Conservation (phyloP, 257 asterid genomes). For the Solanum infundibuliforme region DNA sequence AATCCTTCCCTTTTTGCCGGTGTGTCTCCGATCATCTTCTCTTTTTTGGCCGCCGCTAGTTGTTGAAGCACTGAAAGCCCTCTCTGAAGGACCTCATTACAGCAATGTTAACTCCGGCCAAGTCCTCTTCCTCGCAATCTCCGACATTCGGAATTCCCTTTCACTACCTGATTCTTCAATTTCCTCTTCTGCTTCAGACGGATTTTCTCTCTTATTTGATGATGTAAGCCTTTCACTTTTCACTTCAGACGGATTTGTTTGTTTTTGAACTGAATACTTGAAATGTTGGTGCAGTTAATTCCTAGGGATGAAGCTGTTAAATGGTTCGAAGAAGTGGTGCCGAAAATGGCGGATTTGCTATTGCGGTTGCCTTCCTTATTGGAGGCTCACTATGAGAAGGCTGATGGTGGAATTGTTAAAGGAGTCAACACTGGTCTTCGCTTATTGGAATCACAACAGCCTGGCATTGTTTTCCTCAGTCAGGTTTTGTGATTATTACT, state of each 20-base stretch:
- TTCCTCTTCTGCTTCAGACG: conserved; percentile 38
- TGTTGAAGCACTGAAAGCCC: conserved; percentile 58
- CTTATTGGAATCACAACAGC: conserved; percentile 54
- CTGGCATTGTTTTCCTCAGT: conserved; percentile 66
- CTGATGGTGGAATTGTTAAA: conserved; percentile 11
- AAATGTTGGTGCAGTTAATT: conserved; percentile 39
- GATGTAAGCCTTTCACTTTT: conserved; percentile 27
- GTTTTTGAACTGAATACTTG: neutral
- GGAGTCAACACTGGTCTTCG: conserved; percentile 50
- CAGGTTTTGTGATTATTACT: conserved; percentile 32
- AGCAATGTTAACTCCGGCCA: conserved; percentile 71
- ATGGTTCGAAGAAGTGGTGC: conserved; percentile 65
- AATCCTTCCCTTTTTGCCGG: conserved; percentile 49
- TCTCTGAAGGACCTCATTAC: conserved; percentile 54
- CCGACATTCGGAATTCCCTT: conserved; percentile 52
- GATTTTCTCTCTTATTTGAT: conserved; percentile 65
- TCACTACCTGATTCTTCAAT: conserved; percentile 18
- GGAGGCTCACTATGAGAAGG: conserved; percentile 59
- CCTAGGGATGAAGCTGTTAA: conserved; percentile 35
- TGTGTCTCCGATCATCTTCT: conserved; percentile 44
- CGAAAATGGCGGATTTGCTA: conserved; percentile 55
- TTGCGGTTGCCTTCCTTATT: conserved; percentile 55
- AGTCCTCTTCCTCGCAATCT: conserved; percentile 47
- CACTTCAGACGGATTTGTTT: neutral
- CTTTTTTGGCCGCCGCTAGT: conserved; percentile 60